These are phyloP conservation scores for Phytopythium aichiense DNA, from an alignment of 352 stramenopile genomes.

Conservation along the genomic window DNA sequence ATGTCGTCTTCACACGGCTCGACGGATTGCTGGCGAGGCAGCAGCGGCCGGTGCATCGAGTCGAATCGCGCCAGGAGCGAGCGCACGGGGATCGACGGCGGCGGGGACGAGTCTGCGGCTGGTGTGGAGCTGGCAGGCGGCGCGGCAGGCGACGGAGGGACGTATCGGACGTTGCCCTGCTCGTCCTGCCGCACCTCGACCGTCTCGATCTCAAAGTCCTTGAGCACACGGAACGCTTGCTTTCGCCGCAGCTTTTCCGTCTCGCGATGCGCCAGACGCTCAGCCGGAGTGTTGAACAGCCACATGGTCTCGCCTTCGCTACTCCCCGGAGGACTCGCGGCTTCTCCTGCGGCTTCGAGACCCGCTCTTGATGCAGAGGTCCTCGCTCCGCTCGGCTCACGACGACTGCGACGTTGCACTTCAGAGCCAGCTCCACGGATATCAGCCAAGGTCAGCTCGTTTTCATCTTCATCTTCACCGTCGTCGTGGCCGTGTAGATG, in stretches of 20 bases:
- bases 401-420: background rate
- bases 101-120: background rate
- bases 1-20: slow-evolving; percentile 28
- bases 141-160: background rate
- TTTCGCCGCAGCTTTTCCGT: slow-evolving; percentile 49
- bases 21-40: slow-evolving; percentile 16
- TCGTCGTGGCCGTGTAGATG: background rate
- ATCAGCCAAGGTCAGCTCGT: background rate
- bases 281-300: slow-evolving; percentile 42
- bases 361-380: slow-evolving; percentile 3
- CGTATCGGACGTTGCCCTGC: slow-evolving; percentile 7
- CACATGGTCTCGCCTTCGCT: slow-evolving; percentile 47
- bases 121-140: background rate
- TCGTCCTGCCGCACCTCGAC: slow-evolving; percentile 11
- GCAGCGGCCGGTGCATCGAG: slow-evolving; percentile 26
- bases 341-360: background rate
- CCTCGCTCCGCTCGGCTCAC: background rate
- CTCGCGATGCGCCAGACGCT: slow-evolving; percentile 49
- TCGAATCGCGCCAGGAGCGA: slow-evolving; percentile 13
- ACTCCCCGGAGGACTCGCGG: slow-evolving; percentile 9
- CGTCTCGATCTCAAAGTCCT: slow-evolving; percentile 46
- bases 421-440: background rate
- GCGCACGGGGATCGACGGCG: slow-evolving; percentile 13
- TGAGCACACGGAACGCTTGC: slow-evolving; percentile 48
- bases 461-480: background rate